phyloP scores from a whole-genome alignment of 768 basidiomycete genomes.

The Phanerochaete sordida region DNA sequence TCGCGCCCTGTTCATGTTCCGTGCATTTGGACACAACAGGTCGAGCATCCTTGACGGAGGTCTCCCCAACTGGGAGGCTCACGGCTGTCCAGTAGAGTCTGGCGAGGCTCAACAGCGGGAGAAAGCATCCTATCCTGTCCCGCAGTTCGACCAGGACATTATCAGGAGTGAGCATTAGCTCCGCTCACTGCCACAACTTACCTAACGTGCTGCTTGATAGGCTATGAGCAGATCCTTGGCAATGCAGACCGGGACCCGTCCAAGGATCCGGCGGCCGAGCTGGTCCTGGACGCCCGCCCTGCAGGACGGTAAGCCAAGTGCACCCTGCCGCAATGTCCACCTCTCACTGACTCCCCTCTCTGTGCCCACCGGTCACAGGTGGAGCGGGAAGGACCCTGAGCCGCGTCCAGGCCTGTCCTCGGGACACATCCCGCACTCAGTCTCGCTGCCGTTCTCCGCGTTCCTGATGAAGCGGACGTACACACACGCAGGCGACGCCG shows the following conservation, averaged over 20 bases:
- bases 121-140: constrained; percentile 45
- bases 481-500: constrained; percentile 5
- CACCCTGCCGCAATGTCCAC: constrained; percentile 6
- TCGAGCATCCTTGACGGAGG: constrained; percentile 94
- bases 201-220: constrained; percentile 33
- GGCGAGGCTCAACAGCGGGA: constrained; percentile 23
- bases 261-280: constrained; percentile 44
- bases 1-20: constrained; percentile 92
- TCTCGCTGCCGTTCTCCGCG: constrained; percentile 77
- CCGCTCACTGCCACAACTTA: not conserved
- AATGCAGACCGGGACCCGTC: constrained; percentile 56
- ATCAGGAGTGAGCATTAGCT: constrained; percentile 44
- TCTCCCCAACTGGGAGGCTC: constrained; percentile 74
- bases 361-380: too few species aligned
- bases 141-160: constrained; percentile 44
- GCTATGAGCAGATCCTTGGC: constrained; percentile 74
- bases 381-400: constrained; percentile 77
- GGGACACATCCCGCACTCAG: constrained; percentile 89
- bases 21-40: constrained; percentile 81
- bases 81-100: constrained; percentile 54
- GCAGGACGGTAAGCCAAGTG: constrained; percentile 57
- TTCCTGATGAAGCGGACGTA: constrained; percentile 52
- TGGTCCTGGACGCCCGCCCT: constrained; percentile 88
- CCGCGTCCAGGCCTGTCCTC: constrained; percentile 85
- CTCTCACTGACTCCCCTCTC: not conserved